Base-by-base conservation (phyloP, 305 asterid species). In the Striga hermonthica region DNA sequence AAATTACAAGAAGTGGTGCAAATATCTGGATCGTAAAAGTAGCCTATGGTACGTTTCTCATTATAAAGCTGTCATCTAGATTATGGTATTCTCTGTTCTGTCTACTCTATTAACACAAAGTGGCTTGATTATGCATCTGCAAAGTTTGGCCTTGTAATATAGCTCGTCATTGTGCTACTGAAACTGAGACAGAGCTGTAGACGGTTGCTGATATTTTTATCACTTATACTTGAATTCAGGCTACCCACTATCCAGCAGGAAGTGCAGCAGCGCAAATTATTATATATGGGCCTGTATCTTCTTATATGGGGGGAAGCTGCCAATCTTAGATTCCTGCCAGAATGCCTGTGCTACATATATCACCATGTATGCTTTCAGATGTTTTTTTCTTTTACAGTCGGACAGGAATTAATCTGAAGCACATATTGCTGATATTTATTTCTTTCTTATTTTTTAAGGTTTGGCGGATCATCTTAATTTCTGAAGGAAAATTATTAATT, bases 281-380 rank as follows among this genome's bases (percentile, higher is more conserved):
- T 92, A 64, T 92, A 92, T 69, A 89, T 87, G 96, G 98, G 96
- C n/a, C 75, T 92, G 61, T 89, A 80, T 83, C 98, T 90, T 74
- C 95, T 92, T 62, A 92, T 92, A 75, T 92, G 97, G 98, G 98
- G 98, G 14, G 98, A 92, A 78, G 97, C 98, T 74, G 95, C 98
- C 67, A 92, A 92, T 78, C 85, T 92, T 62, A 83, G 98, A 81
- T 92, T 92, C 86, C 90, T 92, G 98, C 98, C 98, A 28, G 98
- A 92, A 80, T 92, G 98, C 79, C 91, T 92, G 64, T 92, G 97
- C 91, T 92, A 90, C 80, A 88, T 93, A 64, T 93, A 90, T 80
- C 97, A 93, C 82, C 96, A 93, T 40, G 97, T 93, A 86, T 72
- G 88, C 71, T 73, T 81, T 70, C 63, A 47, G 61, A 66, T 77